Evolutionary conservation across 139 green algal species (phyloP), one percentile per base, ranked within the genome.

Genomic region (Pseudopediastrum boryanum): DNA sequence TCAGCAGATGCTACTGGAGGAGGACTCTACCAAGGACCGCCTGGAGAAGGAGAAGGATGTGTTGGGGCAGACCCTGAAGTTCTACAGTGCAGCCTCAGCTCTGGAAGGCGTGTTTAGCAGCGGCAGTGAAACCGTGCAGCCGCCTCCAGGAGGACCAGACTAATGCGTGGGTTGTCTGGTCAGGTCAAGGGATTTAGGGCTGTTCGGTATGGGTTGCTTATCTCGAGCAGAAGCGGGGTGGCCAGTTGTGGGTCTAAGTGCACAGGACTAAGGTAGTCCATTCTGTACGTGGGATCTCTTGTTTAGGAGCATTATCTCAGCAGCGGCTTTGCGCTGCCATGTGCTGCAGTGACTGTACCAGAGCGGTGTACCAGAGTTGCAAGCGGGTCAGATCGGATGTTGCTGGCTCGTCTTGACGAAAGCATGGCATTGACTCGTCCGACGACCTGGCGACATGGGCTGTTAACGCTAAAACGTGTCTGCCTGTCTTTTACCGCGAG

Each of bases 1-100:
- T 23, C 83, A 84, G 78, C 83, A 87, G 71, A 33, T 31, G 62
- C 54, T 93, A 64, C 72, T 93, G 48, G 86, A 93, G 77, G 82
- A 87, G 65, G 52, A 89, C 19, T 84, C 42, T 62, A 92, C 85
- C 31, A 25, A 84, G 39, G 79, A 87, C 58, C 68, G 88, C 5
- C 59, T 94, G 7, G 64, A 62, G 29, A 56, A 66, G 0, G 84
- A 90, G 27, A 86, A 86, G 72, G 86, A 92, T 44, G 73, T 94
- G 4, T 75, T 94, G 52, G 66, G 39, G 13, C 70, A 84, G 52
- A 92, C 89, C 3, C 69, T 91, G 21, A 82, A 79, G 9, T 91
- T 89, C 67, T 88, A 87, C 80, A 69, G 48, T 1, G 89, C 89
- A 48, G 82, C 71, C 0, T 72, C 77, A 52, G 86, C 86, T 4